These are phyloP conservation scores for Plenodomus lindquistii DNA, from an alignment of 2,329 filamentous ascomycete genomes.

Conservation along the genomic window DNA sequence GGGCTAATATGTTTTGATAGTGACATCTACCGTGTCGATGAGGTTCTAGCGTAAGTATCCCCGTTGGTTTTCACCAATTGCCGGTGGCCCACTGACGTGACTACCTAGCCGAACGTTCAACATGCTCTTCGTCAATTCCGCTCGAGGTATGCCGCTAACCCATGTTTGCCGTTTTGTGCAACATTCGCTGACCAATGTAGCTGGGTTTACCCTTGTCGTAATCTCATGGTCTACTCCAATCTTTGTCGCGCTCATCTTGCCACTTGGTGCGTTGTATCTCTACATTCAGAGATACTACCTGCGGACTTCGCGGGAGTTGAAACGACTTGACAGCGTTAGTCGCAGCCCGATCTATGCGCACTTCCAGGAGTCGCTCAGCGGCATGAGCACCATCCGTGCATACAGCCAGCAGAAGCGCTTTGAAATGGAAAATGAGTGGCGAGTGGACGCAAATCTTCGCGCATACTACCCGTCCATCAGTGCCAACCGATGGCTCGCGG, in stretches of 20 bases:
- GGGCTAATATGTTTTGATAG: constrained; percentile 42
- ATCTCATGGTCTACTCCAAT: constrained; percentile 80
- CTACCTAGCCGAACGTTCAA: constrained; percentile 79
- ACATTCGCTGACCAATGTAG: constrained; percentile 39
- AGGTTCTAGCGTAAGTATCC: constrained; percentile 73
- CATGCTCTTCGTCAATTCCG: constrained; percentile 67
- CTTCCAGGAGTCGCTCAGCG: constrained; percentile 95
- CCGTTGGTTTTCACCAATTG: neutral
- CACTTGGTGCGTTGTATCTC: constrained; percentile 79
- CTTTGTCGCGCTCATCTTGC: constrained; percentile 80
- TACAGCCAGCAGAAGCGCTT: constrained; percentile 90
- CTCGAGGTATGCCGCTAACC: constrained; percentile 48
- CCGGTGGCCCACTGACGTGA: constrained; percentile 28
- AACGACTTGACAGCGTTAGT: constrained; percentile 92
- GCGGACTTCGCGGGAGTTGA: constrained; percentile 91
- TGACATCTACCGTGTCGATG: constrained; percentile 81
- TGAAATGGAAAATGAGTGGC: constrained; percentile 93
- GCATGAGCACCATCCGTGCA: constrained; percentile 92
- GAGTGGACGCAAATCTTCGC: constrained; percentile 89
- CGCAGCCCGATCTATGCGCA: constrained; percentile 97
- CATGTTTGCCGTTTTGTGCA: constrained; percentile 13
- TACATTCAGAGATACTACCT: constrained; percentile 98
- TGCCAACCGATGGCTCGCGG: constrained; percentile 86
- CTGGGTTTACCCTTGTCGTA: constrained; percentile 79
- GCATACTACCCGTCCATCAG: constrained; percentile 97